Evolutionary conservation across 805 yeast genomes (phyloP), one percentile per base, ranked within the genome.

Genomic region (Maudiozyma serrabonitensis): DNA sequence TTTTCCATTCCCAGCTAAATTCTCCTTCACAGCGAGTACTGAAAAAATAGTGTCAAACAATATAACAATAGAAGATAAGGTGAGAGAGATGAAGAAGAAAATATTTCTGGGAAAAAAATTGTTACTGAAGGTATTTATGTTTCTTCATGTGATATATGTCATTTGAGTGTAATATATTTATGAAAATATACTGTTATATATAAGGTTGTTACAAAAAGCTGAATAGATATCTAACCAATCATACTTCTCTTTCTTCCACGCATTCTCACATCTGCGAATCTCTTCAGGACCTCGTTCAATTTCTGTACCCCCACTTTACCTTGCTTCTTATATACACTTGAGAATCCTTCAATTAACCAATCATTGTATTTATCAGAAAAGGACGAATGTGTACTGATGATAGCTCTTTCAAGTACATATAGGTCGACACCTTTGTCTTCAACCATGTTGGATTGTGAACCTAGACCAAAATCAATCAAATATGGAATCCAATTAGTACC

Each of bases 381-480:
- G 6, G 75, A 73, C 0, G 98, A 91, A 66, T 93, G 99, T 1
- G 99, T 93, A 56, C 96, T 87, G 31, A 80, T 69, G 18, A 93
- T 76, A 0, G 99, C 98, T 58, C 98, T 73, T 66, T 93, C 99
- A 52, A 93, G 68, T 11, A 93, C 98, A 59, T 93, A 93, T 51
- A 93, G 66, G 65, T 93, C 99, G n/a, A 93, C 99, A 3, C 98
- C 98, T 66, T 87, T 89, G 60, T 91, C 98, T 59, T 93, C 99
- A 0, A 85, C 76, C 53, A 88, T 63, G 1, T 75, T 74, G 0
- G 95, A 80, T 50, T 81, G 81, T 12, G 89, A 80, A 2, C 95
- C 85, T 18, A 93, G 72, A 0, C 99, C 99, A 69, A 93, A 93
- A 62, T 93, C 99, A 48, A 93, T 93, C 55, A 93, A 66, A 34